Percentiles rank a stretch among this genome's conserved stretches.
Conservation (phyloP, 2,329 filamentous ascomycete species). For the Fusarium tanahbumbuense region DNA sequence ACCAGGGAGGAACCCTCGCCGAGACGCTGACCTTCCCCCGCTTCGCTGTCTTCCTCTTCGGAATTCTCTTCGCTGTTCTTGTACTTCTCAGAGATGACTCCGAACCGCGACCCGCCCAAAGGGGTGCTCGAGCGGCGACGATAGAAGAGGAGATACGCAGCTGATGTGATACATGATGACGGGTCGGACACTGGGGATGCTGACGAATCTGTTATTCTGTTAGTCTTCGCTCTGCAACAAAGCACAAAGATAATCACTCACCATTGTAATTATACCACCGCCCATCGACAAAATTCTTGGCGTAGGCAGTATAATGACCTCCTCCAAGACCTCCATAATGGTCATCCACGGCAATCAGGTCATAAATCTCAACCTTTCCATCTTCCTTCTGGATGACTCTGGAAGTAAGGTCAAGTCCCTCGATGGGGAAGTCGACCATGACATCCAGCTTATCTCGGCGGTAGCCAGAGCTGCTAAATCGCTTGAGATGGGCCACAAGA, state of each 20-base stretch:
- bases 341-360: constrained; percentile 95
- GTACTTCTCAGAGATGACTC: constrained; percentile 75
- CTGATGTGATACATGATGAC: constrained; percentile 73
- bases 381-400: constrained; percentile 84
- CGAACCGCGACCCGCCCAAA: constrained; percentile 82
- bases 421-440: constrained; percentile 89
- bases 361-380: constrained; percentile 86
- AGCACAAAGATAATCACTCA: constrained; percentile 57
- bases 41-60: constrained; percentile 58
- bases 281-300: constrained; percentile 89
- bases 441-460: constrained; percentile 93
- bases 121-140: constrained; percentile 81
- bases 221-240: constrained; percentile 49
- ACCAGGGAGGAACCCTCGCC: constrained; percentile 83
- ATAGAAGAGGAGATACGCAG: constrained; percentile 96
- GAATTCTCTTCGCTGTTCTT: constrained; percentile 62
- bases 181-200: constrained; percentile 72
- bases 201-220: constrained; percentile 73
- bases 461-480: constrained; percentile 86
- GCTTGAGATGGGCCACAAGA: constrained; percentile 92
- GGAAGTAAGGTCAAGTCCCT: constrained; percentile 83
- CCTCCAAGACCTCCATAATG: constrained; percentile 94
- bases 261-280: constrained; percentile 98
- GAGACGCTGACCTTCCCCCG: constrained; percentile 90
- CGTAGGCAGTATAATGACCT: constrained; percentile 95